phyloP scores from a whole-genome alignment of 2,329 filamentous ascomycete genomes.

The Cladophialophora psammophila region DNA sequence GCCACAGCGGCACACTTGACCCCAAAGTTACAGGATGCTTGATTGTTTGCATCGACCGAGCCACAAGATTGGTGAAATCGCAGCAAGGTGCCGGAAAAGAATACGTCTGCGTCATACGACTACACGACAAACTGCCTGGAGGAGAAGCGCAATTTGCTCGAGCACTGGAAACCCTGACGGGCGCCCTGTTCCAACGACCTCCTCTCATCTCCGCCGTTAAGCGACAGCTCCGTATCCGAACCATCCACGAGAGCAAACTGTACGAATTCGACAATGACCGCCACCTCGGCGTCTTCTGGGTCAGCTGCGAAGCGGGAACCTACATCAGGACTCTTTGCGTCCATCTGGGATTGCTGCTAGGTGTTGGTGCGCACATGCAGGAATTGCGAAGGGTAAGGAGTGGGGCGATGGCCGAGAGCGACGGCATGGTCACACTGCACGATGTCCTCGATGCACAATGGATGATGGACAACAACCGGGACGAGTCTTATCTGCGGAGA shows the following conservation, averaged over 20 bases:
- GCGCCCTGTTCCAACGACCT: slow-evolving; percentile 95
- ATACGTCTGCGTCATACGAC: slow-evolving; percentile 92
- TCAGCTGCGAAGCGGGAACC: slow-evolving; percentile 97
- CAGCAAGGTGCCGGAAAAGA: slow-evolving; percentile 99
- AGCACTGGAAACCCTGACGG: slow-evolving; percentile 93
- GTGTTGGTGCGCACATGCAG: slow-evolving; percentile 97
- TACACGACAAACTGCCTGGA: slow-evolving; percentile 94
- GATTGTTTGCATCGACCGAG: slow-evolving; percentile 95
- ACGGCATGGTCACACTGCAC: slow-evolving; percentile 90
- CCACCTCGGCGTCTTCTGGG: slow-evolving; percentile 98
- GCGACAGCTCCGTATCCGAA: slow-evolving; percentile 96
- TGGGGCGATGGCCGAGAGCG: slow-evolving; percentile 92
- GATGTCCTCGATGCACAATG: slow-evolving; percentile 96
- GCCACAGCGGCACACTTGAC: slow-evolving; percentile 97
- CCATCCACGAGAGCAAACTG: slow-evolving; percentile 96
- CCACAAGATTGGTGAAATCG: slow-evolving; percentile 96
- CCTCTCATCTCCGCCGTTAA: slow-evolving; percentile 98
- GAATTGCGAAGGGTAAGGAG: slow-evolving; percentile 92
- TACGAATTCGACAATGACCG: slow-evolving; percentile 98
- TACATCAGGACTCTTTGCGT: slow-evolving; percentile 99
- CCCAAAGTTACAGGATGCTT: slow-evolving; percentile 97
- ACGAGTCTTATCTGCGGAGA: slow-evolving; percentile 88
- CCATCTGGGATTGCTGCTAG: slow-evolving; percentile 77
- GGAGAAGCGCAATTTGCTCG: slow-evolving; percentile 92
- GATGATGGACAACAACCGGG: slow-evolving; percentile 92